Conservation (phyloP, 2,329 filamentous ascomycete species). For the Stagonosporopsis vannaccii region DNA sequence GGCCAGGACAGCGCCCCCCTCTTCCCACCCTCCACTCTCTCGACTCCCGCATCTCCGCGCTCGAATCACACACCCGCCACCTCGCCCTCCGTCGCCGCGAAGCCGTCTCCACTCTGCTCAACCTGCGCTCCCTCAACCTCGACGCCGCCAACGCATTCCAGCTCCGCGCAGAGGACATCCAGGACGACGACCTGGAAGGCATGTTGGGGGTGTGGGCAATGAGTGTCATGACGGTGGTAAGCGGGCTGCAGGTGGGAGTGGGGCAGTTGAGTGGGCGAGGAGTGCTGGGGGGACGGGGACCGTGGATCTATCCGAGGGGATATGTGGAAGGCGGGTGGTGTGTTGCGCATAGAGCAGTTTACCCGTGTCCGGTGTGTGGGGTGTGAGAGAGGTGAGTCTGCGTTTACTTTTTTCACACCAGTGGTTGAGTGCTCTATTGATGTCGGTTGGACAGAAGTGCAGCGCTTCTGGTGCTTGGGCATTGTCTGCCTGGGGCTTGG, state of each 20-base stretch:
- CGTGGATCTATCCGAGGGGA: background rate
- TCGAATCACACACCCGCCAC: conserved; percentile 20
- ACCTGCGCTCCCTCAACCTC: conserved; percentile 26
- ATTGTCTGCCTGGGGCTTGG: too few relatives aligned
- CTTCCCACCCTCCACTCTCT: background rate
- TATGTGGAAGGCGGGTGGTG: conserved; percentile 22
- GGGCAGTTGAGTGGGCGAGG: conserved; percentile 8
- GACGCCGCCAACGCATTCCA: conserved; percentile 30
- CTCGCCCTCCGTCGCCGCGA: conserved; percentile 24
- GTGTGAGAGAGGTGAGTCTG: background rate
- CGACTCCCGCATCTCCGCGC: conserved; percentile 12
- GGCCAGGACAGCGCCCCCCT: background rate
- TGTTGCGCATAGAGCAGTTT: conserved; percentile 19
- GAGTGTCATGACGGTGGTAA: conserved; percentile 23
- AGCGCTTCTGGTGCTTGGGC: too few relatives aligned
- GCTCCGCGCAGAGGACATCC: conserved; percentile 23
- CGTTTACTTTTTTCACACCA: background rate
- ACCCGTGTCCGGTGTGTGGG: conserved; percentile 22
- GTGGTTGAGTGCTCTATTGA: too few relatives aligned
- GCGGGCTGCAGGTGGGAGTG: conserved; percentile 25
- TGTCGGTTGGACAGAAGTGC: too few relatives aligned
- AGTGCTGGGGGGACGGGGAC: background rate
- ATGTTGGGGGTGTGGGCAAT: conserved; percentile 23
- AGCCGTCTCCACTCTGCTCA: conserved; percentile 25
- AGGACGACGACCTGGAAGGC: conserved; percentile 30